Base-by-base conservation (phyloP, 257 asterid genomes). In the Gardenia jasminoides region DNA sequence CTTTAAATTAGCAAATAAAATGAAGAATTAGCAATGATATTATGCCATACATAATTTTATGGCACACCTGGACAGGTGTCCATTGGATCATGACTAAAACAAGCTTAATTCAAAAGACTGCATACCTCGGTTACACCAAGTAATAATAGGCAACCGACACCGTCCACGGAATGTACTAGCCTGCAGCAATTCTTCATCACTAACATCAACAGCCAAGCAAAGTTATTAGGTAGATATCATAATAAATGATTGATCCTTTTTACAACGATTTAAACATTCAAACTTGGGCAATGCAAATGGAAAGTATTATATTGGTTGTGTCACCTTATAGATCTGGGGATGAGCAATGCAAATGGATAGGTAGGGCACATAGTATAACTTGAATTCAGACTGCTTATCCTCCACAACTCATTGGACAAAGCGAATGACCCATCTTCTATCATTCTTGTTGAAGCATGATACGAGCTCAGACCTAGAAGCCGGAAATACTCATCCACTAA, bases 71-170 rank as follows among this genome's bases (percentile, higher is more conserved):
- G 62, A 28, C 17, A 19, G n/a, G 44, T 7, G 44, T 7, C 11
- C 68, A 10, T 3, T 9, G 39, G 46, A 6, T 39, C 41, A 58
- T 54, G 64, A 31, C 48, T 56, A 54, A 33, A 19, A 43, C 41
- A 59, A 74, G 26, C 47, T 71, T 59, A 72, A 69, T 44, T 24
- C 41, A 33, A 71, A 52, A 44, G 20, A 66, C 33, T 74, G 78
- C 80, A 44, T 83, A 95, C 99, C 96, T 82, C 88, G 95, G 85
- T 95, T 86, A 83, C 97, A 93, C 99, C 99, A 95, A 80, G 98
- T 87, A 79, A 95, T 93, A 52, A 86, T 94, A 81, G 98, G 99
- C 87, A 95, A 88, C 72, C 99, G 91, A 89, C 85, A 84, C 33
- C 99, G 93, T 67, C 97, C 97, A 39, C 99, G 98, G 76, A 93